Conservation (phyloP, 2,329 filamentous ascomycete genomes). For the Huntiella moniliformis region DNA sequence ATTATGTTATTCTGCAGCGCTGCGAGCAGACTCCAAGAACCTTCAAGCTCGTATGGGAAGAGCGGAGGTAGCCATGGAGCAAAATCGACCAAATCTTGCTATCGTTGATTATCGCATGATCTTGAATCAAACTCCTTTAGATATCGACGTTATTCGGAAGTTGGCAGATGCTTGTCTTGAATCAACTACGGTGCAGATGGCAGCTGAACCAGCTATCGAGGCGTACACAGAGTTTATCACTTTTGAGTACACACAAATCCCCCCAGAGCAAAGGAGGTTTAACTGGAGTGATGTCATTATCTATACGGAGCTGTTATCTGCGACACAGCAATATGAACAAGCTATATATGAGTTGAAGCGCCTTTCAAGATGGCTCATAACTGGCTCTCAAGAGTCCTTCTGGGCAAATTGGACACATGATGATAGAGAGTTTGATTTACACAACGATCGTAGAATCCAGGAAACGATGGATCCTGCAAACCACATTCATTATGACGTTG, state of each 20-base stretch:
- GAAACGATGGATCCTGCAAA: slow-evolving; percentile 41
- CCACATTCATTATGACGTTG: slow-evolving; percentile 35
- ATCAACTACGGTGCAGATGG: slow-evolving; percentile 25
- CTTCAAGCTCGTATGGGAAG: slow-evolving; percentile 40
- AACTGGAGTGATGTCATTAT: slow-evolving; percentile 73
- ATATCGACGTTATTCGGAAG: slow-evolving; percentile 35
- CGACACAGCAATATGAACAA: slow-evolving; percentile 40
- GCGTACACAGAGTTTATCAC: slow-evolving; percentile 31
- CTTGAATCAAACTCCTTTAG: slow-evolving; percentile 31
- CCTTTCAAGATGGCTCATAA: slow-evolving; percentile 65
- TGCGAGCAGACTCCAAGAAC: slow-evolving; percentile 37
- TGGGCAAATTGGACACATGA: slow-evolving; percentile 60
- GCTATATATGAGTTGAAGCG: slow-evolving; percentile 53
- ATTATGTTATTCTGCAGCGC: slow-evolving; percentile 39
- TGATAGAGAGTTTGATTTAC: slow-evolving; percentile 75
- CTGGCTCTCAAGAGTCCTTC: slow-evolving; percentile 50
- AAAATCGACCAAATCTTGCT: slow-evolving; percentile 33
- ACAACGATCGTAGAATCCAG: slow-evolving; percentile 45
- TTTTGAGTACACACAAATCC: slow-evolving; percentile 19
- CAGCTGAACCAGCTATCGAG: slow-evolving; percentile 23
- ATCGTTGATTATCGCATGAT: slow-evolving; percentile 38
- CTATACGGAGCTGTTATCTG: slow-evolving; percentile 63
- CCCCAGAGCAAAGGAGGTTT: slow-evolving; percentile 21
- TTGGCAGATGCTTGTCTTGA: slow-evolving; percentile 39
- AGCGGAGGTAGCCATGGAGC: slow-evolving; percentile 36